Base-by-base conservation (phyloP, 2,329 filamentous ascomycete genomes). In the Fusarium cicatricum region DNA sequence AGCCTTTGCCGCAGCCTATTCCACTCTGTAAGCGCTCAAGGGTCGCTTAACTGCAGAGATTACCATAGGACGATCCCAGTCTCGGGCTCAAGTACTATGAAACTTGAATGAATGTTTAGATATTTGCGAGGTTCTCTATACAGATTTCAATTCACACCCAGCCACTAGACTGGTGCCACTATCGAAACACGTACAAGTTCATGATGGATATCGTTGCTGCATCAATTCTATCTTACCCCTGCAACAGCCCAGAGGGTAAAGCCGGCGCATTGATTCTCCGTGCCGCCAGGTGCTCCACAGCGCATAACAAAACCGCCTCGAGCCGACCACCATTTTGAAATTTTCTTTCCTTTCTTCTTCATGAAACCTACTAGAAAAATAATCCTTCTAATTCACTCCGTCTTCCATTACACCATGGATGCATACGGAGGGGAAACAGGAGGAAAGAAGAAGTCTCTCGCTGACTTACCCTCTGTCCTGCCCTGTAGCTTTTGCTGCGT, bases 311-410 rank as follows among this genome's bases (percentile, higher is more conserved):
- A 59, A 69, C 47, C 58, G 58, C 21, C 26, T 44, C 16, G 37
- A 47, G 6, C 21, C 19, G n/a, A 28, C 48, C 48, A 33, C 38
- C 4, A 5, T 46, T 63, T 61, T 43, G 4, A 52, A 23, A 41
- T 63, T 62, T 61, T 62, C 67, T 70, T 23, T 67, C 52, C 53
- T 68, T 69, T 71, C 67, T 66, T 67, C 63, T 71, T 68, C 55
- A 31, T 31, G 28, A 31, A 76, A 77, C 73, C 75, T 77, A 77
- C 75, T 77, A 77, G 75, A 76, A 76, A 75, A 72, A 69, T 62
- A 52, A 78, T 82, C 80, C 80, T 82, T 78, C 84, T 82, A 84
- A 89, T 90, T 88, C 86, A 89, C 86, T 89, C 85, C 84, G 82
- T 79, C 75, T 78, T 82, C 80, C 78, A 76, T 76, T 78, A 71